Conservation (phyloP, 23 red algal species). For the Gracilaria gracilis region DNA sequence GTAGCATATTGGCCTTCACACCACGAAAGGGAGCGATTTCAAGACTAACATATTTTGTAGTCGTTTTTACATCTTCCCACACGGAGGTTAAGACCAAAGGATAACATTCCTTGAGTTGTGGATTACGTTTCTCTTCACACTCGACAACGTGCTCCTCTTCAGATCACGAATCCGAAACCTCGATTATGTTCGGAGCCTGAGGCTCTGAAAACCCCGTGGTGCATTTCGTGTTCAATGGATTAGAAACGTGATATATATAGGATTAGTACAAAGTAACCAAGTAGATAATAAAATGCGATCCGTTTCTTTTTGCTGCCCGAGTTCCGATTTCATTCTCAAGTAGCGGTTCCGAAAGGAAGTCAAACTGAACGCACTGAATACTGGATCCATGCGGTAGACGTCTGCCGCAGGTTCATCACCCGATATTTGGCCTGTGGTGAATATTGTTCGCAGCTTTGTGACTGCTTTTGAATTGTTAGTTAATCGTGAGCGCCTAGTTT, state of each 20-base stretch:
- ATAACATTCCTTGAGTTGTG: not conserved
- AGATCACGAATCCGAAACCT: too few relatives aligned
- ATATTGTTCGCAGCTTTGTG: not conserved
- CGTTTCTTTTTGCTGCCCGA: not conserved
- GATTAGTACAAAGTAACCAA: too few relatives aligned
- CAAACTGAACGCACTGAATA: not conserved
- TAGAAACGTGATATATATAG: too few relatives aligned
- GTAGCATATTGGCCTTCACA: not conserved
- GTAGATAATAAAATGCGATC: too few relatives aligned
- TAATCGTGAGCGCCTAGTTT: not conserved
- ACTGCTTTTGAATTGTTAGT: not conserved
- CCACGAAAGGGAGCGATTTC: not conserved
- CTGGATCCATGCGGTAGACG: not conserved
- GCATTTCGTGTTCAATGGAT: not conserved
- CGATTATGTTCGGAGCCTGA: too few relatives aligned
- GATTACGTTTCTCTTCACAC: not conserved
- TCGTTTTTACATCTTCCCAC: not conserved
- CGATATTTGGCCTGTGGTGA: not conserved
- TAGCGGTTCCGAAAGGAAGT: not conserved
- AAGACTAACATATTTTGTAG: not conserved
- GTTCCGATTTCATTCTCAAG: not conserved
- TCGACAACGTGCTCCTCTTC: too few relatives aligned
- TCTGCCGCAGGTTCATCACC: not conserved
- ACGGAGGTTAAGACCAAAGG: not conserved
- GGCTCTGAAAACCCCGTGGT: not conserved